Evolutionary conservation across 1,284 basidiomycete genomes (phyloP).

Genomic region (Fomitiporia mediterranea): DNA sequence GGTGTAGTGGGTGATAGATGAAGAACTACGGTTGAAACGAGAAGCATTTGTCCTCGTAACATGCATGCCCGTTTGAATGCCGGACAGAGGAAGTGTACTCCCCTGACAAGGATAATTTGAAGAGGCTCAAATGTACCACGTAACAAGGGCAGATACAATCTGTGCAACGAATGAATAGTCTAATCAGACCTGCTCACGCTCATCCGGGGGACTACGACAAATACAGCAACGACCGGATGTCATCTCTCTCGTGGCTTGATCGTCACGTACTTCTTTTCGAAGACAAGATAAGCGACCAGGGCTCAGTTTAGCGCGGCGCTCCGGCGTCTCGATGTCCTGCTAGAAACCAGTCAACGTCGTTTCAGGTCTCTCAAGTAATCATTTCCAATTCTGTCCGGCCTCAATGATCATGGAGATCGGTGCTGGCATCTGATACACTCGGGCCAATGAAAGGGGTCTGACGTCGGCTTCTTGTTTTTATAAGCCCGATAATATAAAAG

Average conservation of each 20-base stretch:
- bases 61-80: conserved; percentile 5
- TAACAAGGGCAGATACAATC: neutral
- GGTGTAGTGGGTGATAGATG: conserved; percentile 5
- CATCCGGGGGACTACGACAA: conserved; percentile 1
- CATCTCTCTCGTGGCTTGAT: conserved; percentile 11
- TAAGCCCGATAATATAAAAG: conserved; percentile 1
- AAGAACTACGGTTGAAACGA: conserved; percentile 7
- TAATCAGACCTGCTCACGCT: conserved; percentile 2
- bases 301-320: conserved; percentile 4
- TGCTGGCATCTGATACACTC: conserved; percentile 13
- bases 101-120: neutral
- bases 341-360: conserved; percentile 8
- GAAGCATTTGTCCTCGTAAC: neutral
- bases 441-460: conserved; percentile 12
- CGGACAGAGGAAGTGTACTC: neutral
- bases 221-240: neutral
- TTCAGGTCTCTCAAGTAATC: neutral
- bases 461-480: conserved; percentile 17
- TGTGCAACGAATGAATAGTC: neutral
- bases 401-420: neutral
- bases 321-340: conserved; percentile 7
- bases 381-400: conserved; percentile 10
- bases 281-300: conserved; percentile 8
- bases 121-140: neutral
- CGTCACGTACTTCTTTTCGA: conserved; percentile 6